Conservation (phyloP, 768 basidiomycete species). For the Collybia mongolica region DNA sequence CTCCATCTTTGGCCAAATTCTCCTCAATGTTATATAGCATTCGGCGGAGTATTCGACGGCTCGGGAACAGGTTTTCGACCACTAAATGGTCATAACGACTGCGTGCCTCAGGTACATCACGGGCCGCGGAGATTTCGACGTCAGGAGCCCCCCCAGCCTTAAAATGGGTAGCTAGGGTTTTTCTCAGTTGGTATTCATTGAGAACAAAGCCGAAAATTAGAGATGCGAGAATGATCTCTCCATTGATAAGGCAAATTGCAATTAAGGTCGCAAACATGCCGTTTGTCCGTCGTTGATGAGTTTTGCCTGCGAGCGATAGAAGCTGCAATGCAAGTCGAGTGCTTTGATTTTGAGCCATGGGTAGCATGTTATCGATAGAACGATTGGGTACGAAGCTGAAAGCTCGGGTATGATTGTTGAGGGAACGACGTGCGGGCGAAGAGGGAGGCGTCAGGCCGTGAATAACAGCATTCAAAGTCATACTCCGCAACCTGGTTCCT, state of each 20-base stretch:
- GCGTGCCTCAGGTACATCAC: not conserved
- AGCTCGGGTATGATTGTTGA: conserved; percentile 11
- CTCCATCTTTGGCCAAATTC: conserved; percentile 25
- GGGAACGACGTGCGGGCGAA: conserved; percentile 11
- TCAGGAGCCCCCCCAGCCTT: not conserved
- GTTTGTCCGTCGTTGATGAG: conserved; percentile 54
- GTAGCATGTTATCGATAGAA: conserved; percentile 22
- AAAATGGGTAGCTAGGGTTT: not conserved
- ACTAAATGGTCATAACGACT: conserved; percentile 9
- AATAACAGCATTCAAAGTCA: conserved; percentile 50
- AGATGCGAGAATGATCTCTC: conserved; percentile 77
- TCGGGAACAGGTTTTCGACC: conserved; percentile 13
- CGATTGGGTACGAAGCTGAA: conserved; percentile 17
- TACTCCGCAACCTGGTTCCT: conserved; percentile 47
- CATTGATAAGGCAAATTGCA: conserved; percentile 67
- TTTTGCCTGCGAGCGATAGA: conserved; percentile 49
- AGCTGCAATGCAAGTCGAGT: conserved; percentile 54
- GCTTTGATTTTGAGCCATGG: conserved; percentile 33
- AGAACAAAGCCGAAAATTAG: conserved; percentile 65
- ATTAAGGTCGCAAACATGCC: conserved; percentile 62
- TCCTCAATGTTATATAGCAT: conserved; percentile 32
- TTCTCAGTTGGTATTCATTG: conserved; percentile 53
- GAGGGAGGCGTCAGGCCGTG: conserved; percentile 17
- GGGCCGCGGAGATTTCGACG: not conserved
- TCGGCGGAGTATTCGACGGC: conserved; percentile 16